Percentiles rank a stretch among this genome's conserved stretches.
Evolutionary conservation across 1,139 yeast genomes (phyloP).

Genomic region (Kodamaea ohmeri): DNA sequence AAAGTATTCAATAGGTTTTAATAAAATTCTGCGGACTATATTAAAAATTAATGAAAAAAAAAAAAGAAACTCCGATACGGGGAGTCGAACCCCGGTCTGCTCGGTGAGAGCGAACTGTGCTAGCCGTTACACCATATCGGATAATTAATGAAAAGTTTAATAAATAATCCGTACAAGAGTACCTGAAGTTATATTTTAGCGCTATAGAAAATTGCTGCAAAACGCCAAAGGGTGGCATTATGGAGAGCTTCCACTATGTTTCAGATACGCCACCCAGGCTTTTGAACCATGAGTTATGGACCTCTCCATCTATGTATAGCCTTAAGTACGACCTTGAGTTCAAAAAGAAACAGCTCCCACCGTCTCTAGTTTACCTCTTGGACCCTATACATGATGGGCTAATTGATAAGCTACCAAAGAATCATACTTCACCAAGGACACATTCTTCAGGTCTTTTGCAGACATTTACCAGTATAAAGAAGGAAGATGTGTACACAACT

Average conservation of each 20-base stretch:
- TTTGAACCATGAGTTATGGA: slow-evolving; percentile 7
- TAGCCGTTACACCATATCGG: slow-evolving; percentile 75
- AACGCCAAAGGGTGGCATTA: neutral
- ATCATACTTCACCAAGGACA: neutral
- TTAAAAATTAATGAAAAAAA: neutral
- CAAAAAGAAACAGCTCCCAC: neutral
- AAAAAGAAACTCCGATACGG: slow-evolving; percentile 60
- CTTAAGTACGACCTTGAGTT: slow-evolving; percentile 4
- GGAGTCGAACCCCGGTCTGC: slow-evolving; percentile 83
- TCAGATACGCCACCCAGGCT: slow-evolving; percentile 7
- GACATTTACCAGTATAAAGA: too few relatives aligned
- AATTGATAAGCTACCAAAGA: neutral
- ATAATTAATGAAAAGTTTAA: slow-evolving; percentile 1
- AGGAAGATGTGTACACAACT: too few relatives aligned
- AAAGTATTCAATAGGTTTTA: too few relatives aligned
- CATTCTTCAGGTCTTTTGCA: too few relatives aligned
- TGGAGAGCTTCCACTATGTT: slow-evolving; percentile 8
- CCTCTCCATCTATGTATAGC: slow-evolving; percentile 5
- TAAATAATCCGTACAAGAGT: neutral
- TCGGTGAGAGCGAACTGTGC: slow-evolving; percentile 80
- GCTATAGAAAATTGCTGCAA: slow-evolving; percentile 7
- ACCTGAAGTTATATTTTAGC: neutral
- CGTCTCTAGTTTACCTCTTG: too few relatives aligned
- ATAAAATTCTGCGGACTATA: neutral
- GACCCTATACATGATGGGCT: neutral